Evolutionary conservation across 257 asterid genomes (phyloP).

Genomic region (Asclepias syriaca): DNA sequence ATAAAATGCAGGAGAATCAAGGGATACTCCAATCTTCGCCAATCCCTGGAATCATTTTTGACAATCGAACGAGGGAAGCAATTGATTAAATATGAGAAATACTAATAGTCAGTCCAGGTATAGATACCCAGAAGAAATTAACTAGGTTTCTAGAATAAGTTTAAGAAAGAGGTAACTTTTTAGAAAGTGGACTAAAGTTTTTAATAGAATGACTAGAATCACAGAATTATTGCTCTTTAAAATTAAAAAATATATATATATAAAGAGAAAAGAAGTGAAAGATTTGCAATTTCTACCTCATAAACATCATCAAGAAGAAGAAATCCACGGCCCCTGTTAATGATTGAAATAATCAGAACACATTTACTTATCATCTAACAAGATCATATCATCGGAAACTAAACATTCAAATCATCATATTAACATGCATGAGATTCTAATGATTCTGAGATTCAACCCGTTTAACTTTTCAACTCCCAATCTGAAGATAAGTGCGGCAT

Average conservation of each 20-base stretch:
- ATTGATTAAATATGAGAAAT: not conserved
- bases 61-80: slow-evolving; percentile 1
- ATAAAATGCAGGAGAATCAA: slow-evolving; percentile 78
- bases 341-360: not conserved
- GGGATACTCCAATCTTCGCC: slow-evolving; percentile 62
- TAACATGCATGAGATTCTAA: not conserved
- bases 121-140: not conserved
- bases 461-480: not conserved
- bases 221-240: not conserved
- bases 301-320: slow-evolving; percentile 71
- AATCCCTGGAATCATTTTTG: slow-evolving; percentile 45
- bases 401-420: not conserved
- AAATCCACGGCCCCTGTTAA: slow-evolving; percentile 69
- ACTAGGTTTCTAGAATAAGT: not conserved
- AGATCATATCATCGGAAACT: not conserved
- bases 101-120: not conserved
- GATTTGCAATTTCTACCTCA: slow-evolving; percentile 32
- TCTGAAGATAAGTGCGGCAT: not conserved
- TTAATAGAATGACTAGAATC: not conserved
- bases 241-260: no score
- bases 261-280: not conserved
- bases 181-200: not conserved
- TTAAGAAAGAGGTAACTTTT: not conserved
- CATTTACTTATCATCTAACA: not conserved
- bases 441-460: not conserved